phyloP scores from a whole-genome alignment of 2,329 filamentous ascomycete genomes.

The Colletotrichum salicis region DNA sequence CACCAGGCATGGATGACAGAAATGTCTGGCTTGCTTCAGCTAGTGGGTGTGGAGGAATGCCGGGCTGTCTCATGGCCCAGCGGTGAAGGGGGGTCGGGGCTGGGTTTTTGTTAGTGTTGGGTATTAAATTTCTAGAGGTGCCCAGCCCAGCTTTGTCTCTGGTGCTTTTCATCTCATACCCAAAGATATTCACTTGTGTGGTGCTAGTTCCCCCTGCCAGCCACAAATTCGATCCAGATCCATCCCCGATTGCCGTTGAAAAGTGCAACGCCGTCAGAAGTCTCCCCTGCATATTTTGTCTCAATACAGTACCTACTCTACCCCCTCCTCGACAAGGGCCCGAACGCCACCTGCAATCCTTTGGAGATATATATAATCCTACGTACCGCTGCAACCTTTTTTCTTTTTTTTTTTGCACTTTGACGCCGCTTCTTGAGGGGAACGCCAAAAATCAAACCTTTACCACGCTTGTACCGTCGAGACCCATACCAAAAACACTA shows the following conservation, averaged over 20 bases:
- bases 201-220: neutral
- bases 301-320: neutral
- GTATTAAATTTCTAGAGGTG: neutral
- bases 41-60: constrained; percentile 5
- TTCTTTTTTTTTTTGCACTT: neutral
- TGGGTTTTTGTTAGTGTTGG: neutral
- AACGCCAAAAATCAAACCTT: neutral
- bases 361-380: constrained; percentile 21
- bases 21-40: neutral
- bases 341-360: constrained; percentile 13
- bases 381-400: neutral
- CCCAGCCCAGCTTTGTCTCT: neutral
- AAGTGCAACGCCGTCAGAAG: neutral
- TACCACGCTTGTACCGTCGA: neutral
- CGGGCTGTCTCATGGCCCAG: neutral
- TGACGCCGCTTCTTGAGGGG: neutral
- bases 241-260: neutral
- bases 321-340: neutral
- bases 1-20: neutral
- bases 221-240: neutral
- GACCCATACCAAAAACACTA: neutral
- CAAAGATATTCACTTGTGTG: too few relatives aligned
- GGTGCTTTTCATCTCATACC: too few relatives aligned
- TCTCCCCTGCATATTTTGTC: constrained; percentile 2
- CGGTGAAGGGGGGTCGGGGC: constrained; percentile 9